phyloP scores from a whole-genome alignment of 2,329 filamentous ascomycete genomes.

The Fusarium goolgardi region DNA sequence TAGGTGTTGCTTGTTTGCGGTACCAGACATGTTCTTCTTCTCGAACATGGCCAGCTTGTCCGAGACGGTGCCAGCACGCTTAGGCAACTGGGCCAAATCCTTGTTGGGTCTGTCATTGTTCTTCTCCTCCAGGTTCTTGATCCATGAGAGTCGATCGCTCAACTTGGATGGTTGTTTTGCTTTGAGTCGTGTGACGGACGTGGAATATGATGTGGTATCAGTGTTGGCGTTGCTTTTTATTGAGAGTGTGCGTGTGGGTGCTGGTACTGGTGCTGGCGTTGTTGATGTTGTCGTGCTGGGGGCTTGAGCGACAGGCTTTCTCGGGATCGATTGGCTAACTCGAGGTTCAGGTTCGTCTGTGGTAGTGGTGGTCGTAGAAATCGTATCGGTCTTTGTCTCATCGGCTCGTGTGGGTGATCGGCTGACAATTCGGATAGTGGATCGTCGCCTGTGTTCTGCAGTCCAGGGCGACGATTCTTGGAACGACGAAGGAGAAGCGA shows the following conservation, averaged over 20 bases:
- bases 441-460: conserved; percentile 2
- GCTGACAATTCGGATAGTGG: conserved; percentile 5
- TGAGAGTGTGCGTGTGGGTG: not conserved
- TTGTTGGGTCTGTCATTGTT: conserved; percentile 8
- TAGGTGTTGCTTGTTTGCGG: conserved; percentile 4
- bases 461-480: conserved; percentile 14
- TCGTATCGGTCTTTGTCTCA: conserved; percentile 7
- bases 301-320: not conserved
- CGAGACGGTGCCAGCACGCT: conserved; percentile 25
- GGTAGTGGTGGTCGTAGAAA: not conserved
- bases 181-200: not conserved
- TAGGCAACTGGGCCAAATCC: conserved; percentile 5
- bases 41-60: conserved; percentile 34
- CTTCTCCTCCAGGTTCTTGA: conserved; percentile 25
- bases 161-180: conserved; percentile 21
- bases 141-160: conserved; percentile 23
- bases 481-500: not conserved
- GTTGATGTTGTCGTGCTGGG: not conserved
- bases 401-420: conserved; percentile 5
- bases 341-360: not conserved
- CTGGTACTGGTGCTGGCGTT: accelerated
- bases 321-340: not conserved
- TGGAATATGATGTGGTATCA: conserved; percentile 4
- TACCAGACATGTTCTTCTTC: conserved; percentile 16
- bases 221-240: not conserved